Base-by-base conservation (phyloP, 768 basidiomycete genomes). In the Panaeolus cyanescens region DNA sequence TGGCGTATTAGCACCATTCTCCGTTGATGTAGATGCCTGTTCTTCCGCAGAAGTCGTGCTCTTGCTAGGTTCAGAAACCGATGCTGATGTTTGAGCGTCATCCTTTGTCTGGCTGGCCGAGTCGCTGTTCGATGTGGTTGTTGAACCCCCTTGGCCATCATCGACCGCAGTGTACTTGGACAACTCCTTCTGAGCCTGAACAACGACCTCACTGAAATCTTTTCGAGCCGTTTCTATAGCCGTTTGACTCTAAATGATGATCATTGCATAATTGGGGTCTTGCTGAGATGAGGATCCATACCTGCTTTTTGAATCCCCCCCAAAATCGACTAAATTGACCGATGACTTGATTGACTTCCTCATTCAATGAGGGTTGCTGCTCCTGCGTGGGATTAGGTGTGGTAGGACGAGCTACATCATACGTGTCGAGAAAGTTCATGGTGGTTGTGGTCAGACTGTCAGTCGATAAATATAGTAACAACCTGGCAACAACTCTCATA, bases 231-330 rank as follows among this genome's bases (percentile, higher is more conserved):
- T 78, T 65, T 90, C 81, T 19, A 93, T 70, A 4, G 83, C 90
- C 37, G 71, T 81, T 74, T 91, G 89, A 68, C 91, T 88, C 92
- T 93, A 58, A 39, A 55, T 19, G 45, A 54, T 45, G 55, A 50
- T 10, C 13, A 50, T 13, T 1, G 19, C 1, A 8, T 28, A 54
- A 50, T 37, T 34, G 37, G 57, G 42, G 20, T 20, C 32, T 15
- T 19, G 17, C 13, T 28, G 30, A 58, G n/a, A 30, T 19, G 8
- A n/a, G 10, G 32, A 40, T 61, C 68, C 86, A 64, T 66, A 87
- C 94, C 87, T 95, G 94, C 72, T 90, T 92, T 79, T 88, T 86
- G 70, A 96, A 91, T 31, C 93, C 91, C 45, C 93, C 93, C 95
- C 95, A 97, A 70, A 95, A 89, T 56, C 89, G 81, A 30, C 89